A percentile compares a stretch with the other conserved stretches of the same genome.
Evolutionary conservation across 2,329 filamentous ascomycete species (phyloP).

Genomic region (Sporothrix euskadiensis): DNA sequence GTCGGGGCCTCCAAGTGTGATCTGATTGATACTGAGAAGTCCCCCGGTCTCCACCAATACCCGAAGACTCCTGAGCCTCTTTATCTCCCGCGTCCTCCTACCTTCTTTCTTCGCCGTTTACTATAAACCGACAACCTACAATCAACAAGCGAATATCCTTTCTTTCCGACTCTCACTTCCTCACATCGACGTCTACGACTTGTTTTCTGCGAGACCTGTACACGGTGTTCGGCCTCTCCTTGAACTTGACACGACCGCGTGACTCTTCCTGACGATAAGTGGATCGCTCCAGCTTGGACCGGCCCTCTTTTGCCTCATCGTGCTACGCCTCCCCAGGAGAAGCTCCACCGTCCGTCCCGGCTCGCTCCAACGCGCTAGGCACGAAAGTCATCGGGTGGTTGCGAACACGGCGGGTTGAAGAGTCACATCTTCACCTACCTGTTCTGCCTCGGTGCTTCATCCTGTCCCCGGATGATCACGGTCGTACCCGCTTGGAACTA

Average conservation of each 20-base stretch:
- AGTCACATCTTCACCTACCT: conserved; percentile 52
- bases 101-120: background rate
- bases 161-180: background rate
- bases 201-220: background rate
- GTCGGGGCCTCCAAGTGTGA: conserved; percentile 29
- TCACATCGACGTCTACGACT: background rate
- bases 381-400: conserved; percentile 29
- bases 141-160: background rate
- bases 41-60: conserved; percentile 1
- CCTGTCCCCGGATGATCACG: conserved; percentile 45
- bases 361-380: conserved; percentile 22
- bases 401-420: conserved; percentile 44
- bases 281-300: conserved; percentile 16
- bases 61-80: background rate
- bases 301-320: conserved; percentile 22
- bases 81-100: background rate
- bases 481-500: conserved; percentile 30
- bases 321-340: conserved; percentile 24
- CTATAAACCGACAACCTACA: background rate
- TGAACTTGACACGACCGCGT: conserved; percentile 17
- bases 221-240: conserved; percentile 7
- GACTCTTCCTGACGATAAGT: conserved; percentile 26
- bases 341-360: conserved; percentile 21
- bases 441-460: conserved; percentile 42
- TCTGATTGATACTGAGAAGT: conserved; percentile 27